Evolutionary conservation across 2,329 filamentous ascomycete genomes (phyloP), one percentile per base, ranked within the genome.

Genomic region (Coccinonectria pachysandricola): DNA sequence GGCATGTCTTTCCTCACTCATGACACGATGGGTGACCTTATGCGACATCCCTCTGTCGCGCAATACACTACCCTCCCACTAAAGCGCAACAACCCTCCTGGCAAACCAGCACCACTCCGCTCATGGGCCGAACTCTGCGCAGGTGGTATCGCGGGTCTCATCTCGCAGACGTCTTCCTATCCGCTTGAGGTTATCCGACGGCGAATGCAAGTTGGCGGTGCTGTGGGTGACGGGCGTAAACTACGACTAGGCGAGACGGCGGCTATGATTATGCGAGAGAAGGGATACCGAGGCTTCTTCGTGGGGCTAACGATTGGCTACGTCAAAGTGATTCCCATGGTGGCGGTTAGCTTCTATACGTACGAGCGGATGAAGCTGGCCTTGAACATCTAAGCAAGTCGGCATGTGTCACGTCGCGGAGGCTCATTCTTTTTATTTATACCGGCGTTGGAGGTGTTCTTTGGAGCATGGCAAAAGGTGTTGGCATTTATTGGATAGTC

Each of bases 1-100:
- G 91, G 91, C 44, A 79, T 92, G 48, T 94, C 86, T 1, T 98
- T 98, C 59, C 69, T 98, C 20, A 93, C 85, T 0, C 91, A 98
- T 59, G 91, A 98, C 54, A 85, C 83, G 4, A 74, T 80, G 20
- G 83, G 84, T 34, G 91, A 98, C 53, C 48, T 91, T 23, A 68
- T 98, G 43, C 83, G 87, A 11, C 67, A 70, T 30, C 76, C 77
- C 0, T 37, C 53, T 1, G 45, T 95, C 6, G 75, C 79, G 4
- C 52, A 67, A 23, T 82, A 84, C 52, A 94, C 88, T 4, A 85
- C 81, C 0, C 60, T 92, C 2, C 74, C 82, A 0, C 63, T 67
- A 34, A 74, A 67, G 25, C 62, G 53, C 59, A 62, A 64, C 28
- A 49, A 57, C 9, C 64, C 67, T 1, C 48, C 59, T 0, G 68